Evolutionary conservation across 202 grass and related monocot species (phyloP).

Genomic region (Carex arenaria): DNA sequence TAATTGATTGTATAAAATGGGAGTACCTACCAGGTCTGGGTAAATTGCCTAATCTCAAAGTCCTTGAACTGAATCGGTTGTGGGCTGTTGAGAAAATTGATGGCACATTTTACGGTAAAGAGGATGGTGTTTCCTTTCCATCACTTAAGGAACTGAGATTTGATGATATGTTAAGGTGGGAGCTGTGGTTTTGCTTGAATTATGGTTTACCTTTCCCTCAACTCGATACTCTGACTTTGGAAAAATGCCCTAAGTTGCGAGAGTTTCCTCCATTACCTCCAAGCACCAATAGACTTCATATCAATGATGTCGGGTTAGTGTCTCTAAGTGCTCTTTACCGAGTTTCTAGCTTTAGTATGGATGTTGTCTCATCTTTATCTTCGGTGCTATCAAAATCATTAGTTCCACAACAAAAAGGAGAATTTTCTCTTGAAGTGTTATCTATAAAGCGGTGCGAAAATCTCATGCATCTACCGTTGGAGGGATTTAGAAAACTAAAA

Average conservation of each 20-base stretch:
- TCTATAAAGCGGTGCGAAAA: neutral
- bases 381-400: neutral
- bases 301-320: neutral
- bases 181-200: constrained; percentile 18
- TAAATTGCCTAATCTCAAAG: constrained; percentile 15
- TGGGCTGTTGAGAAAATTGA: constrained; percentile 18
- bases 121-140: neutral
- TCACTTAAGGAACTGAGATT: constrained; percentile 5
- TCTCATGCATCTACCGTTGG: constrained; percentile 17
- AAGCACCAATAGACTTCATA: neutral
- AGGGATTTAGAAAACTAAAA: neutral
- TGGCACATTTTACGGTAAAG: neutral
- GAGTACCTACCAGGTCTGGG: constrained; percentile 16
- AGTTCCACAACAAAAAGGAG: neutral
- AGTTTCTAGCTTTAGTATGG: neutral
- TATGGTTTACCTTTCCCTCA: neutral
- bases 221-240: neutral
- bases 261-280: constrained; percentile 15
- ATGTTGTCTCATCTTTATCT: neutral
- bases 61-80: constrained; percentile 4
- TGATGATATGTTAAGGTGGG: neutral
- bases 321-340: constrained; percentile 10
- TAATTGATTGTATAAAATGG: neutral
- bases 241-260: neutral
- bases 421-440: neutral